Percentiles rank a stretch among this genome's conserved stretches.
Evolutionary conservation across 2,329 filamentous ascomycete genomes (phyloP).

Genomic region (Cyphellophora europaea): DNA sequence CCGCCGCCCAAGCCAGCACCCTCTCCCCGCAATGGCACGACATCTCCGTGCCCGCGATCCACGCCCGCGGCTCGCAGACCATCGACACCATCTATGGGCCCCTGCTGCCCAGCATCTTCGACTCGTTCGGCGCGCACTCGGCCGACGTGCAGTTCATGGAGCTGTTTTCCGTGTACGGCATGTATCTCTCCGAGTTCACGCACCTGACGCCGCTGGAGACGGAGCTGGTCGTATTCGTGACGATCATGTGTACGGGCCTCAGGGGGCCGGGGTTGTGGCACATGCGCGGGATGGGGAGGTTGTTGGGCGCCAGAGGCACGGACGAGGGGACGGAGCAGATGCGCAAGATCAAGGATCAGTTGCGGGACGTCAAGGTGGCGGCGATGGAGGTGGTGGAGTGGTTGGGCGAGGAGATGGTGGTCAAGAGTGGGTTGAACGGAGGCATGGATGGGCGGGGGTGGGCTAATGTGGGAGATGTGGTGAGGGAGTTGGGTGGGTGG

Average conservation of each 20-base stretch:
- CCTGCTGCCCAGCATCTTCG: conserved; percentile 22
- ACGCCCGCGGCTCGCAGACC: conserved; percentile 21
- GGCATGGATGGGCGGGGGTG: conserved; percentile 8
- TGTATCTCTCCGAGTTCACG: conserved; percentile 37
- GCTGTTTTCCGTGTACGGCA: conserved; percentile 60
- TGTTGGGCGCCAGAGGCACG: conserved; percentile 20
- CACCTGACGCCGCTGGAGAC: conserved; percentile 34
- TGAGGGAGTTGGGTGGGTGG: conserved; percentile 17
- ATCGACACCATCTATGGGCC: conserved; percentile 23
- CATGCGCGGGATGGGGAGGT: conserved; percentile 31
- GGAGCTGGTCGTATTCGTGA: conserved; percentile 32
- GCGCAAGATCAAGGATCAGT: conserved; percentile 12
- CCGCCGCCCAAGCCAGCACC: neutral
- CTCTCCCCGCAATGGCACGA: conserved; percentile 10
- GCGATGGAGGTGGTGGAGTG: conserved; percentile 14
- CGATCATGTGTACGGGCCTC: conserved; percentile 37
- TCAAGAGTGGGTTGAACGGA: conserved; percentile 12
- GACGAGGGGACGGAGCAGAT: conserved; percentile 10
- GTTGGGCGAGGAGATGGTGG: conserved; percentile 12
- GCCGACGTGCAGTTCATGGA: conserved; percentile 60
- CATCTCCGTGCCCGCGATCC: conserved; percentile 17
- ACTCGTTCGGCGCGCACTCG: conserved; percentile 22
- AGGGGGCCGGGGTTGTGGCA: conserved; percentile 35
- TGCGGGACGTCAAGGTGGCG: conserved; percentile 15
- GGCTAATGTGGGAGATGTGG: conserved; percentile 19